A percentile compares a stretch with the other conserved stretches of the same genome.
Evolutionary conservation across 2,329 filamentous ascomycete genomes (phyloP).

Genomic region (Gremmenia infestans): DNA sequence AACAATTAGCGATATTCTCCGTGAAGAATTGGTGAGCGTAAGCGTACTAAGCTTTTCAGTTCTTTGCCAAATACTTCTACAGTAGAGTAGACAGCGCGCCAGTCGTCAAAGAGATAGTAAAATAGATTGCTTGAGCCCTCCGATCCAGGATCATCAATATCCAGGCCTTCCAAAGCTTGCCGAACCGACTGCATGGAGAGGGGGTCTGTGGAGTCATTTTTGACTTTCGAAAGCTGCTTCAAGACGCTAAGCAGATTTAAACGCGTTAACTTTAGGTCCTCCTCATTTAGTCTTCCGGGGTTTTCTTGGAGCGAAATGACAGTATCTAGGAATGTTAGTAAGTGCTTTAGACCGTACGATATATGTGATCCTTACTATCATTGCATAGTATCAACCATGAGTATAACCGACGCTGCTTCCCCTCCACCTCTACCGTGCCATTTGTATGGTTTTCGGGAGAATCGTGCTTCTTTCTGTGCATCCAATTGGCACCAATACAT

Average conservation of each 20-base stretch:
- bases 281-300: conserved; percentile 30
- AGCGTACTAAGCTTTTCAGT: conserved; percentile 45
- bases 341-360: not conserved
- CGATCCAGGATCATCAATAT: conserved; percentile 27
- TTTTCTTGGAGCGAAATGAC: conserved; percentile 66
- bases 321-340: conserved; percentile 44
- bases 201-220: conserved; percentile 30
- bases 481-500: conserved; percentile 67
- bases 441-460: conserved; percentile 30
- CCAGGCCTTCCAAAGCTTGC: conserved; percentile 26
- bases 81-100: conserved; percentile 53
- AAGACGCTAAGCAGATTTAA: conserved; percentile 58
- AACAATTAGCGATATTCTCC: not conserved
- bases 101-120: conserved; percentile 65
- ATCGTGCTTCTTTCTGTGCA: conserved; percentile 34
- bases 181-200: conserved; percentile 30
- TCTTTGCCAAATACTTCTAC: conserved; percentile 43
- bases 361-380: conserved; percentile 44
- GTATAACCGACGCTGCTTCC: conserved; percentile 50
- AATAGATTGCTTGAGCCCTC: conserved; percentile 58
- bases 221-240: conserved; percentile 52
- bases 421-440: conserved; percentile 33
- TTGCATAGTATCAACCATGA: conserved; percentile 67
- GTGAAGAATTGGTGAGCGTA: conserved; percentile 27
- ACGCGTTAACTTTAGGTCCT: conserved; percentile 35